These are phyloP conservation scores for Puccinellia tenuiflora DNA, from an alignment of 176 grass and related monocot species.

Conservation along the genomic window DNA sequence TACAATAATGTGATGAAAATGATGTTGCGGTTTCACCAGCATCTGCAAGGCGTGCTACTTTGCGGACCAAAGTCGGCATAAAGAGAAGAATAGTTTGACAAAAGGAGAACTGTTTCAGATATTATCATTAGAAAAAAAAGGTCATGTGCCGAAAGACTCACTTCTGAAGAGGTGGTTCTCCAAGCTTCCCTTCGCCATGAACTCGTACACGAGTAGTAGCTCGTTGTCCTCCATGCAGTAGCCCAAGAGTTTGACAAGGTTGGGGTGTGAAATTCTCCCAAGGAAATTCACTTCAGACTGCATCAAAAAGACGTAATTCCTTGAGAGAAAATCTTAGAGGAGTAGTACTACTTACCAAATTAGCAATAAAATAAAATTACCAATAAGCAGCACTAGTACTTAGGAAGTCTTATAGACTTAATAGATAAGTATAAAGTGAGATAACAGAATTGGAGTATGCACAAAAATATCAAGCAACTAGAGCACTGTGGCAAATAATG, in stretches of 20 bases:
- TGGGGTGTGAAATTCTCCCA: conserved; percentile 79
- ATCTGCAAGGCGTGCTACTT: conserved; percentile 21
- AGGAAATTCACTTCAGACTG: conserved; percentile 97
- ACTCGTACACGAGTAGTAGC: conserved; percentile 82
- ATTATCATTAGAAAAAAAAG: conserved; percentile 17
- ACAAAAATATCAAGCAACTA: conserved; percentile 4
- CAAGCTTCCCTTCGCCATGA: conserved; percentile 78
- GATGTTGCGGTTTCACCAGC: conserved; percentile 23
- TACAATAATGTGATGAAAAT: conserved; percentile 36
- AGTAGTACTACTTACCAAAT: neutral
- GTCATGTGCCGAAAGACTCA: conserved; percentile 37
- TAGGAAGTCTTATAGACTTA: no score
- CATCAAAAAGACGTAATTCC: conserved; percentile 4
- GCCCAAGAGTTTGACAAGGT: conserved; percentile 80
- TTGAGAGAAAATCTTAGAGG: neutral
- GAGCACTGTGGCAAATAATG: neutral
- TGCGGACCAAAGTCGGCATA: conserved; percentile 30
- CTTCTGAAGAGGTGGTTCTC: conserved; percentile 95
- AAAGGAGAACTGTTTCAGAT: conserved; percentile 25
- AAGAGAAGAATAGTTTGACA: conserved; percentile 31
- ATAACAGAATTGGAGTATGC: neutral
- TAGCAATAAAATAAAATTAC: neutral
- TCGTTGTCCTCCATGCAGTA: conserved; percentile 83
- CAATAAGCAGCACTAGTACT: neutral
- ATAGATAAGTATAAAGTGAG: neutral